Conservation (phyloP, 495 filamentous ascomycete species). For the Pseudoneurospora amorphoporcata region DNA sequence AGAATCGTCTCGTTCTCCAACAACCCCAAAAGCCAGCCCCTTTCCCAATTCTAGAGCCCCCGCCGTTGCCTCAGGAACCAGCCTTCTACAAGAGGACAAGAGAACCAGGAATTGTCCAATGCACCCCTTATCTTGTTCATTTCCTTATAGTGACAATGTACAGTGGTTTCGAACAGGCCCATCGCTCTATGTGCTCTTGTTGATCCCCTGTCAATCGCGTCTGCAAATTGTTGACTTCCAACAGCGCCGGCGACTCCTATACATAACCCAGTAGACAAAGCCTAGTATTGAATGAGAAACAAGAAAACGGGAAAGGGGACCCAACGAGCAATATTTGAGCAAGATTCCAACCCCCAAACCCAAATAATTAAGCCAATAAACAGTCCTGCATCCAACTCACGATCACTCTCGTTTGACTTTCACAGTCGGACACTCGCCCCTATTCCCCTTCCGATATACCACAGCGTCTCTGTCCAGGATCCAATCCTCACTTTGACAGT, state of each 20-base stretch:
- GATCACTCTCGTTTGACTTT: neutral
- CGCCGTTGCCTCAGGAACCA: neutral
- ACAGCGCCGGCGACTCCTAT: neutral
- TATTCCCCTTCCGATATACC: constrained; percentile 64
- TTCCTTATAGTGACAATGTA: neutral
- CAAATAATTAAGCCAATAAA: neutral
- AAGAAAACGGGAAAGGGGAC: neutral
- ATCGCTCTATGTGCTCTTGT: neutral
- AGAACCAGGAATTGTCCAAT: neutral
- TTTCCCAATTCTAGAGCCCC: neutral
- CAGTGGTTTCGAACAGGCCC: neutral
- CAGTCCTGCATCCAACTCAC: neutral
- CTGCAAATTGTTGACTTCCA: neutral
- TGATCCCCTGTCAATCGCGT: neutral
- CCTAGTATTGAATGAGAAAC: neutral
- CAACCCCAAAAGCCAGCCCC: neutral
- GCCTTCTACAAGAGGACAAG: neutral
- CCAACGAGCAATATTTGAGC: neutral
- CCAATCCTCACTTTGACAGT: constrained; percentile 59
- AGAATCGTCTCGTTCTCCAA: neutral
- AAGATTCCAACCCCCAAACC: neutral
- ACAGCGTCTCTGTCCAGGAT: constrained; percentile 58
- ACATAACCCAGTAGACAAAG: neutral
- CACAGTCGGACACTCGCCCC: constrained; percentile 59
- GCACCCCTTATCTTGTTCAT: neutral